Evolutionary conservation across 805 yeast genomes (phyloP), one percentile per base, ranked within the genome.

Genomic region (Candida nitratophila): DNA sequence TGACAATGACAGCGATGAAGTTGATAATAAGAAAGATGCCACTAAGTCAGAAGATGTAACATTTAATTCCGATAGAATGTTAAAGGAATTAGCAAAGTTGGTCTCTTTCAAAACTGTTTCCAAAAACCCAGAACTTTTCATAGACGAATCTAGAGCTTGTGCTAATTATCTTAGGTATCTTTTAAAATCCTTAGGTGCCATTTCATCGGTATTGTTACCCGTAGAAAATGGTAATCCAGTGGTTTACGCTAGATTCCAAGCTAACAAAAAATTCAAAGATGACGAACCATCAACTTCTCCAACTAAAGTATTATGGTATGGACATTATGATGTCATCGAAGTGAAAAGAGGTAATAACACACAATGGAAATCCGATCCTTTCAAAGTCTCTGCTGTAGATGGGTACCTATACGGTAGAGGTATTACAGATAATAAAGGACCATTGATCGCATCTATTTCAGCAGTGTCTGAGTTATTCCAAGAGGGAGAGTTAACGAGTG

Each of bases 371-470:
- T 76, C 93, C 0, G 81, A 83, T 49, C 98, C 98, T 0, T 93
- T 84, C 59, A 64, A 66, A 20, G 61, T 93, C 58, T 75, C 84
- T 0, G 84, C 95, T 3, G 73, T 75, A 47, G 83, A 91, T 59
- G 98, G 98, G 0, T 88, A 83, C 54, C 57, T 91, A 47, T 85
- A 86, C 54, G 98, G 91, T 1, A 74, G 99, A 58, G 99, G 99
- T 45, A 93, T 84, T 0, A 80, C 93, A 39, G 99, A 91, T 58
- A 93, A 91, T 61, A 91, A 91, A 60, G 99, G 99, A 0, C 99
- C 99, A 0, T 67, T 85, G 9, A 64, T 89, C 12, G 95, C 96
- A 2, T 83, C 96, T 0, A 73, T 91, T 2, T 89, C 80, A 63
- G 87, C 96, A 0, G 95, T 85, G 17, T 90, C 93, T 0, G 87